A percentile compares a stretch with the other conserved stretches of the same genome.
These are phyloP conservation scores for Apiospora rasikravindrae DNA, from an alignment of 2,329 filamentous ascomycete species.

Conservation along the genomic window DNA sequence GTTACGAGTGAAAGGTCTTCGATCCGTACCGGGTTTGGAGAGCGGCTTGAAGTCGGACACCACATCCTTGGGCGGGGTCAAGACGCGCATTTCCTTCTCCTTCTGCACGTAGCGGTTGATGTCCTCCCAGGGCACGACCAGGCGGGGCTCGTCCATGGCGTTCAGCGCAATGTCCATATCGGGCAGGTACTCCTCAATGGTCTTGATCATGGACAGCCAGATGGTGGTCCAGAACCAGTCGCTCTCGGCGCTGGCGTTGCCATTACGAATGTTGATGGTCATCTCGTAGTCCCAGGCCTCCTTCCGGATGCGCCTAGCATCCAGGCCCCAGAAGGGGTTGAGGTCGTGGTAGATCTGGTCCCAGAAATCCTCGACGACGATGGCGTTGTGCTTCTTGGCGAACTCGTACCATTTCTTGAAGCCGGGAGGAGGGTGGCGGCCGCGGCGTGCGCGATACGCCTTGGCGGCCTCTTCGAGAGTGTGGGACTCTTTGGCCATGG, in stretches of 20 bases:
- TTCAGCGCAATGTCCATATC: constrained; percentile 74
- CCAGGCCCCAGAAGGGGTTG: constrained; percentile 59
- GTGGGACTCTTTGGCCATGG: constrained; percentile 47
- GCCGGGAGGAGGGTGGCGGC: constrained; percentile 55
- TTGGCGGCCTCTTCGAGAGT: constrained; percentile 51
- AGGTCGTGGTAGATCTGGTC: constrained; percentile 60
- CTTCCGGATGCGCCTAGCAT: constrained; percentile 53
- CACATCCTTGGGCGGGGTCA: constrained; percentile 51
- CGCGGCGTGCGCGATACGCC: constrained; percentile 50
- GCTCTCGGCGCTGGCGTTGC: constrained; percentile 55
- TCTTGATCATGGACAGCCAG: constrained; percentile 59
- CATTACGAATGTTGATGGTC: constrained; percentile 63
- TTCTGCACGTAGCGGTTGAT: constrained; percentile 59
- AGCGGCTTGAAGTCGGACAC: constrained; percentile 50
- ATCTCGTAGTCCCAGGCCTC: constrained; percentile 63
- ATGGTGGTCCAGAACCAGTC: constrained; percentile 65
- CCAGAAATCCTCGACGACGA: constrained; percentile 55
- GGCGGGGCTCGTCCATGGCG: constrained; percentile 68
- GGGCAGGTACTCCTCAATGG: constrained; percentile 61
- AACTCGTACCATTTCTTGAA: constrained; percentile 55
- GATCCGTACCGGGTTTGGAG: constrained; percentile 43
- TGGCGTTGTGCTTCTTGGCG: constrained; percentile 46
- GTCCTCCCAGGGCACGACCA: constrained; percentile 68
- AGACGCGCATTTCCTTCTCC: constrained; percentile 52
- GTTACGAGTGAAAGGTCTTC: constrained; percentile 40